Percentiles rank a stretch among this genome's conserved stretches.
Conservation (phyloP, 2,329 filamentous ascomycete genomes). For the Aspergillus jensenii region DNA sequence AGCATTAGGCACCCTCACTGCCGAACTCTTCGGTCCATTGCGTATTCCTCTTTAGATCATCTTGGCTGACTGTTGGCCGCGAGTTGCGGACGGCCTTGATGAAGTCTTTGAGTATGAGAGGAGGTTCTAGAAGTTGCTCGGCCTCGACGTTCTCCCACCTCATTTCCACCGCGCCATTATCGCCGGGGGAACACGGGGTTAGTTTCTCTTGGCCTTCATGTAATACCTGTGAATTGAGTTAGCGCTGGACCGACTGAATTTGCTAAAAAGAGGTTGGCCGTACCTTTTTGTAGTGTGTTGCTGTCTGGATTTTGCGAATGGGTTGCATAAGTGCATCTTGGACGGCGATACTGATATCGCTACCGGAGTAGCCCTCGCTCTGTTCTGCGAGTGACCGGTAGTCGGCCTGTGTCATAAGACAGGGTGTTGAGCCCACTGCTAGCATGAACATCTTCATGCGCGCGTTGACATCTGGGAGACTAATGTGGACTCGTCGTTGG, state of each 20-base stretch:
- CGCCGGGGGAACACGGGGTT: conserved; percentile 93
- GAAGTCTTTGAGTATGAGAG: conserved; percentile 87
- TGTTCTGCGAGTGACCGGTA: conserved; percentile 76
- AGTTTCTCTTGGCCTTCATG: conserved; percentile 60
- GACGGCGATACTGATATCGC: conserved; percentile 92
- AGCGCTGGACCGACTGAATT: neutral
- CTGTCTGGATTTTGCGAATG: conserved; percentile 92
- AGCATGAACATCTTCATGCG: conserved; percentile 95
- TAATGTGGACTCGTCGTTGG: conserved; percentile 94
- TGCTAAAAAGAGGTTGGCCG: neutral
- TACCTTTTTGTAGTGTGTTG: conserved; percentile 96
- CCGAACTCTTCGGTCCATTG: conserved; percentile 98
- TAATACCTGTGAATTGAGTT: conserved; percentile 60
- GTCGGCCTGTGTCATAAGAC: conserved; percentile 74
- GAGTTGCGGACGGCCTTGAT: conserved; percentile 85
- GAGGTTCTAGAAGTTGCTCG: conserved; percentile 81
- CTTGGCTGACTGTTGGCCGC: conserved; percentile 83
- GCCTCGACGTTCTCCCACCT: conserved; percentile 84
- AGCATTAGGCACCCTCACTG: conserved; percentile 70
- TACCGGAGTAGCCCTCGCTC: conserved; percentile 92
- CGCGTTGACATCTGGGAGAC: conserved; percentile 80
- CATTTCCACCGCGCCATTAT: conserved; percentile 84
- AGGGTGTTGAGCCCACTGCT: conserved; percentile 88
- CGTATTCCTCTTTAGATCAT: conserved; percentile 78
- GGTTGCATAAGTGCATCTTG: conserved; percentile 98